phyloP scores from a whole-genome alignment of 192 early-diverging fungal genomes.

The Linderina pennispora region DNA sequence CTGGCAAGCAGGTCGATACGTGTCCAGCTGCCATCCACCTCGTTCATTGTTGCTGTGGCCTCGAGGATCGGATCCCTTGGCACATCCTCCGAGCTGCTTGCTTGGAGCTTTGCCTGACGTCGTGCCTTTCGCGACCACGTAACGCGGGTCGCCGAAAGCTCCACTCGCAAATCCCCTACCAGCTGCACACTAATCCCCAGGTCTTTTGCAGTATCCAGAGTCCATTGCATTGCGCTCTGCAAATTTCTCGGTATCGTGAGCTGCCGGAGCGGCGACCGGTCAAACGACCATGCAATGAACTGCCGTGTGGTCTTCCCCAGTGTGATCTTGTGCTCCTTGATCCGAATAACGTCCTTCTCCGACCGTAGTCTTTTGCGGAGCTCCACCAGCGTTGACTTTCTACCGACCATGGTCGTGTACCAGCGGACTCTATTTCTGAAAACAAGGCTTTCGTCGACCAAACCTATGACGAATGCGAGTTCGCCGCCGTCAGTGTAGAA shows the following conservation, averaged over 20 bases:
- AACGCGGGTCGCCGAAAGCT: neutral
- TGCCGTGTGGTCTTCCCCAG: conserved; percentile 28
- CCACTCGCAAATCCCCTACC: neutral
- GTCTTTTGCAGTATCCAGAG: neutral
- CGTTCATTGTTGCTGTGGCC: too few species aligned
- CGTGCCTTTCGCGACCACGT: conserved; percentile 28
- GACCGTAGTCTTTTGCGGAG: conserved; percentile 15
- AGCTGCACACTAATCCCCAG: conserved; percentile 1
- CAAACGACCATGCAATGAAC: conserved; percentile 41
- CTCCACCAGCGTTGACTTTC: conserved; percentile 44
- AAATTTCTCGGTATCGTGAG: neutral
- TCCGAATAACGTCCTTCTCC: conserved; percentile 1
- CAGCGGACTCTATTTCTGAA: conserved; percentile 50
- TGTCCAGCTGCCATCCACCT: too few species aligned
- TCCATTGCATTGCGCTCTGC: conserved; percentile 2
- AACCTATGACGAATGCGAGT: conserved; percentile 55
- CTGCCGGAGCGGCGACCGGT: conserved; percentile 7
- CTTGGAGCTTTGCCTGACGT: conserved; percentile 1
- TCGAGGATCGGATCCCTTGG: neutral
- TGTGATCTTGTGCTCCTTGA: conserved; percentile 12
- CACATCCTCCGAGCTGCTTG: neutral
- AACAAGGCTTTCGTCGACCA: conserved; percentile 62
- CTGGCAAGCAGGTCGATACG: too few species aligned
- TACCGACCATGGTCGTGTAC: conserved; percentile 79
- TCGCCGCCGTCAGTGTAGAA: conserved; percentile 82